Evolutionary conservation across 1,139 yeast species (phyloP), one percentile per base, ranked within the genome.

Genomic region (Kurtzmaniella quercitrusa): DNA sequence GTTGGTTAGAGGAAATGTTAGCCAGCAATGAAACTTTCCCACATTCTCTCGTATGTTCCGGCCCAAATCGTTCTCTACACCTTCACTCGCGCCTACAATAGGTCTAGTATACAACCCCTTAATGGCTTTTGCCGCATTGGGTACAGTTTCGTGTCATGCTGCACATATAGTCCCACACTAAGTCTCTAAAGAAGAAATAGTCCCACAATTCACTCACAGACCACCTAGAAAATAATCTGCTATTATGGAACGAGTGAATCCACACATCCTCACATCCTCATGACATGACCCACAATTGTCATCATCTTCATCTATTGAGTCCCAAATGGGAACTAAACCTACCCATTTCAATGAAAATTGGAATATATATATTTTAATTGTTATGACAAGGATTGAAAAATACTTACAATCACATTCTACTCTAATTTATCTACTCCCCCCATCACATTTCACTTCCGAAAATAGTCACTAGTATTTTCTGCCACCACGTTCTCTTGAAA

Each of bases 401-500:
- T 5, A 5, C 4, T 21, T 21, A 21, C 23, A 21, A 5, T 8
- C 23, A 21, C 23, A 21, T 4, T 21, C 23, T 21, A 21, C 8
- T 27, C 31, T 27, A 27, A 27, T 27, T 5, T 27, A 27, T 27
- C 5, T 11, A 11, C 5, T 3, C 31, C 31, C 5, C 5, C 12
- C 15, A 9, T 46, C 47, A 52, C 38, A 57, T 34, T 34, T 58
- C 61, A 49, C 62, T 58, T 11, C 65, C 65, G 45, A 61, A 60
- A 11, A 59, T 38, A 27, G 59, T 40, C 1, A 57, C 52, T 15
- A 47, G 39, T 1, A 58, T 23, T 38, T 49, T 47, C 11, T 48
- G 48, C 21, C 38, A 38, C 50, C 53, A 48, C 9, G 40, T 44
- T 25, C 40, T 31, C 39, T 48, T 52, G 23, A 50, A 41, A 8